phyloP scores from a whole-genome alignment of 139 green algal genomes.

The Micractinium sp. region DNA sequence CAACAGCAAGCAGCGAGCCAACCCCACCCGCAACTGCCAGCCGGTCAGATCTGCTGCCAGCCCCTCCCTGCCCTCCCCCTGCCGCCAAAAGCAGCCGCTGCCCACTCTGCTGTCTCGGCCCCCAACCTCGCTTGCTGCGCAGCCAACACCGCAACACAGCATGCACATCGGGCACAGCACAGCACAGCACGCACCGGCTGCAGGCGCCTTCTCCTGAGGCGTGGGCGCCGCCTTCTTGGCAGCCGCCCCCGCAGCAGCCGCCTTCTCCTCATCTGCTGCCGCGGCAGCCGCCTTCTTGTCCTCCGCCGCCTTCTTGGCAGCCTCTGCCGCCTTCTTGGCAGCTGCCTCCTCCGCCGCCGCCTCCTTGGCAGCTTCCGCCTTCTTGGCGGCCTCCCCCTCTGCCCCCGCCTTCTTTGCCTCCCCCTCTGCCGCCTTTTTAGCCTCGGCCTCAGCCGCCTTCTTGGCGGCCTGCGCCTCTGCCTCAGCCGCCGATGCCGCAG shows the following conservation, averaged over 20 bases:
- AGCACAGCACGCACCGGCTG: too few relatives aligned
- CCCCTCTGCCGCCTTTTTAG: background rate
- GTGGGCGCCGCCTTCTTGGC: background rate
- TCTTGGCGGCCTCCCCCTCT: background rate
- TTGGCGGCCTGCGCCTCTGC: background rate
- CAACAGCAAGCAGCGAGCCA: too few relatives aligned
- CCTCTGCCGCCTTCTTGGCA: background rate
- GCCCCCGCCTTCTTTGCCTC: background rate
- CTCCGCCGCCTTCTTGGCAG: background rate
- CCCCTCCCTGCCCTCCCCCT: background rate
- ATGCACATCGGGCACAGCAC: background rate
- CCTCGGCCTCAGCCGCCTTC: conserved; percentile 3
- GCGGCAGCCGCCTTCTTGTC: conserved; percentile 1
- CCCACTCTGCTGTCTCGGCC: background rate
- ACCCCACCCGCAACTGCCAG: too few relatives aligned
- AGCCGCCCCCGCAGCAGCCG: background rate
- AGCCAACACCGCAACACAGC: background rate
- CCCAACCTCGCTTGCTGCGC: background rate
- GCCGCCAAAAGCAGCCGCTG: background rate
- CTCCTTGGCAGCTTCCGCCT: background rate
- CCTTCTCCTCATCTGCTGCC: conserved; percentile 4
- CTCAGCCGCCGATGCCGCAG: background rate
- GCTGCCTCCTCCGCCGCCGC: background rate
- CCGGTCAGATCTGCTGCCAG: too few relatives aligned
- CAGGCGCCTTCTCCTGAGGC: background rate